These are phyloP conservation scores for Dillenia turbinata DNA, from an alignment of 164 flowering plant species.

Conservation along the genomic window DNA sequence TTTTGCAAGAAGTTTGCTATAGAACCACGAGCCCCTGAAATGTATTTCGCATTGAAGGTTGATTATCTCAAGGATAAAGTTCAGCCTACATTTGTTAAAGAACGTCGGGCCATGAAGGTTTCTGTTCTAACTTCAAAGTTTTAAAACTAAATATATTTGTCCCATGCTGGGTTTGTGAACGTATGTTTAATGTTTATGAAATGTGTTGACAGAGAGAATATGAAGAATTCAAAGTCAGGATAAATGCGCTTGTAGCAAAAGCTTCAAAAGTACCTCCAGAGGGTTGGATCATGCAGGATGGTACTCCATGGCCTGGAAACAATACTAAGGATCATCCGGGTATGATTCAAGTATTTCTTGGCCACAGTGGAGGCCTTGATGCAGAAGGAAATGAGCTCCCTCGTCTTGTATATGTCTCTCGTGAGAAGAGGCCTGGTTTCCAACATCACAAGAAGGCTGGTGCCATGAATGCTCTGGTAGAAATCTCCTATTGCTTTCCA, in stretches of 20 bases:
- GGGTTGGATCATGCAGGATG: conserved; percentile 99
- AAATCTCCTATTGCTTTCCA: not conserved
- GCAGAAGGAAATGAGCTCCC: conserved; percentile 93
- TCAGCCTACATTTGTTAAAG: conserved; percentile 93
- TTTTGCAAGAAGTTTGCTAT: conserved; percentile 85
- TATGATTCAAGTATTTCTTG: conserved; percentile 98
- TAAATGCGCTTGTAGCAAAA: conserved; percentile 89
- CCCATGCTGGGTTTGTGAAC: not conserved
- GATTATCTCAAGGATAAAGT: conserved; percentile 96
- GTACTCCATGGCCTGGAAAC: conserved; percentile 99
- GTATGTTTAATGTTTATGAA: not conserved
- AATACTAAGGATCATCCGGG: conserved; percentile 95
- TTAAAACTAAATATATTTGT: not conserved
- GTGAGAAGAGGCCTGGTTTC: conserved; percentile 98
- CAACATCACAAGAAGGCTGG: conserved; percentile 97
- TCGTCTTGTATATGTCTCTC: conserved; percentile 91
- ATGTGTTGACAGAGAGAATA: conserved; percentile 72
- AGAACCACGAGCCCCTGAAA: conserved; percentile 97
- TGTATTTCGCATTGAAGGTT: conserved; percentile 78
- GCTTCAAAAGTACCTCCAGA: conserved; percentile 73
- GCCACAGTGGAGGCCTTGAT: conserved; percentile 91
- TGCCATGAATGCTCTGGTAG: conserved; percentile 98
- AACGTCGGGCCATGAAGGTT: conserved; percentile 96
- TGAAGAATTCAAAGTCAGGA: conserved; percentile 92
- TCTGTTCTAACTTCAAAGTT: conserved; percentile 1